Evolutionary conservation across 1,284 basidiomycete genomes (phyloP), one percentile per base, ranked within the genome.

Genomic region (Pascua sp.): DNA sequence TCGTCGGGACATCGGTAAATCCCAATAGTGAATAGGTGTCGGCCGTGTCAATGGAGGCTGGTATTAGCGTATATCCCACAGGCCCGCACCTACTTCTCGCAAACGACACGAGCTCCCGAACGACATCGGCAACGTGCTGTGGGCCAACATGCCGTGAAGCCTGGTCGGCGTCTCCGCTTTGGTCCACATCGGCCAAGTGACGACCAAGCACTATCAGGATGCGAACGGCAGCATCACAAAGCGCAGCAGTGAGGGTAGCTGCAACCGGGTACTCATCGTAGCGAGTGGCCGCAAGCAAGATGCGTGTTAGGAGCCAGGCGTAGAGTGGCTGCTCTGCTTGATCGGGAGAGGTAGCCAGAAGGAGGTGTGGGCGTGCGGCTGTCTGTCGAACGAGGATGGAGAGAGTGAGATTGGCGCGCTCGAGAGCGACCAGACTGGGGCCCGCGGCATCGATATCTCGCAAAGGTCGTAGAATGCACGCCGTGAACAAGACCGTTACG

Each of bases 291-390:
- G 68, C 71, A 15, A 66, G 52, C 10, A 73, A 58, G 8, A 76
- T 49, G 12, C 72, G 58, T 0, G 73, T 70, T 8, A 76, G 43
- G 32, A 77, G 55, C 69, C 70, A 75, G 42, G 71, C 65, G 57
- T 70, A 77, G 18, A 76, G 60, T 0, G 70, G 73, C 2, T 62
- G 18, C 8, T 9, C 24, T 52, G 3, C 42, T 32, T 42, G 8
- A 5, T 39, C 42, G 13, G 41, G 46, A 12, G 45, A 36, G 60
- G 15, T 47, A 44, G 12, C 57, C 9, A 54, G 42, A 17, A 72
- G 55, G 11, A 75, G 55, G 12, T 66, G 62, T 4, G 72, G 69
- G 16, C 57, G 63, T 9, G 63, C 18, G 0, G 45, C 47, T 10
- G 59, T 57, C 53, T 71, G 68, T 4, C 60, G 50, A 13, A 59